phyloP scores from a whole-genome alignment of 176 grass and related monocot genomes.

The Poa pratensis region DNA sequence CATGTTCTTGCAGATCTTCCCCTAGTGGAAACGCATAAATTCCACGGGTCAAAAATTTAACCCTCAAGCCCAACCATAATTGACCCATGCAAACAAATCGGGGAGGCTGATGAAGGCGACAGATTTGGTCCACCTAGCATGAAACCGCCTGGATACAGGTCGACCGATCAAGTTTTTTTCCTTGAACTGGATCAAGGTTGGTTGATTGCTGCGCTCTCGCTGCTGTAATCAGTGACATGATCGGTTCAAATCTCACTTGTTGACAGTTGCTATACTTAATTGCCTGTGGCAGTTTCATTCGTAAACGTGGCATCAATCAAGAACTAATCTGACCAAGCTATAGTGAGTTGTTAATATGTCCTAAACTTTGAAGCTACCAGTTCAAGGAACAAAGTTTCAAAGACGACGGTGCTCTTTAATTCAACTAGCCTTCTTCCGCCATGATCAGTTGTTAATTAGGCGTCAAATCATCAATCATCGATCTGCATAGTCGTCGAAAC shows the following conservation, averaged over 20 bases:
- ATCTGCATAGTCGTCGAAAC: neutral
- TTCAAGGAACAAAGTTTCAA: slow-evolving; percentile 20
- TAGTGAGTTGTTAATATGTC: neutral
- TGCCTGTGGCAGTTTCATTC: neutral
- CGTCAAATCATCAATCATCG: neutral
- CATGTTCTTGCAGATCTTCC: neutral
- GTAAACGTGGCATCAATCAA: neutral
- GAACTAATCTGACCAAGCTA: slow-evolving; percentile 19
- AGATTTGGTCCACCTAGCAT: neutral
- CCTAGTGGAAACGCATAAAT: neutral
- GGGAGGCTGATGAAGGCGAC: neutral
- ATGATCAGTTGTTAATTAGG: neutral
- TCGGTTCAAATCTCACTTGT: neutral
- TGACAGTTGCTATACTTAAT: neutral
- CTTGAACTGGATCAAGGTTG: too few relatives aligned
- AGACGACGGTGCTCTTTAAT: neutral
- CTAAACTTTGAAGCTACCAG: slow-evolving; percentile 5
- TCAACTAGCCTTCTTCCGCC: neutral
- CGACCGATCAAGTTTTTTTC: neutral
- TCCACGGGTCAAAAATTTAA: neutral
- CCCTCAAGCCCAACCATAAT: neutral
- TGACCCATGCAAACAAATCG: slow-evolving; percentile 16
- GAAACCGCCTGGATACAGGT: neutral
- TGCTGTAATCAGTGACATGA: slow-evolving; percentile 33
- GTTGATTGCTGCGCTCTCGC: neutral